Conservation (phyloP, 1,139 yeast species). For the Candida mesenterica region DNA sequence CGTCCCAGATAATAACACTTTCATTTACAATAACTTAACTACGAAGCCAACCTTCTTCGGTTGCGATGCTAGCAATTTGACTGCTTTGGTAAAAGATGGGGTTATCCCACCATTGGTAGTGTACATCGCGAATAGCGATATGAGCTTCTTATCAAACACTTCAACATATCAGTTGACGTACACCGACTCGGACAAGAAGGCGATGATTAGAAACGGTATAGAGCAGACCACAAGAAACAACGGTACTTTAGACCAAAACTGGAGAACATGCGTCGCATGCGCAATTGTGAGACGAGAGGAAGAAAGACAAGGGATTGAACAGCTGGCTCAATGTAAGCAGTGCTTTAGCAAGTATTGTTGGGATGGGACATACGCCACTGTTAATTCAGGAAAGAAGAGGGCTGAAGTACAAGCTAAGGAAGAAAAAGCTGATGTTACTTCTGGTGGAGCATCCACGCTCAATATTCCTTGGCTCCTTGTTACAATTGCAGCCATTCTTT, state of each 20-base stretch:
- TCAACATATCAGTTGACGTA: conserved; percentile 71
- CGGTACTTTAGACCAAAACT: conserved; percentile 67
- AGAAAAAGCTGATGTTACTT: too few species aligned
- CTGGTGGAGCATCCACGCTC: too few species aligned
- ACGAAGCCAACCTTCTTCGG: conserved; percentile 82
- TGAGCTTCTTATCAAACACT: conserved; percentile 63
- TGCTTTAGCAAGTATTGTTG: conserved; percentile 83
- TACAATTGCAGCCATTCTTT: too few species aligned
- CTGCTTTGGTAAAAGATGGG: conserved; percentile 34
- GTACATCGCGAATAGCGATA: conserved; percentile 77
- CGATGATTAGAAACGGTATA: conserved; percentile 75
- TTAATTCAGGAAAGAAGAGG: conserved; percentile 3
- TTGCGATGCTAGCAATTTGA: conserved; percentile 68
- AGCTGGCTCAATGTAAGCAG: conserved; percentile 66
- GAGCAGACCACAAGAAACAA: conserved; percentile 74
- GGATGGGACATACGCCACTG: conserved; percentile 50
- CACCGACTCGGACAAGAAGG: conserved; percentile 52
- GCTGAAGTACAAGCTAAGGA: too few species aligned
- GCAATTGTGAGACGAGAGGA: conserved; percentile 82
- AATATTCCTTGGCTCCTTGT: background rate
- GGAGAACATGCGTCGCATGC: conserved; percentile 83
- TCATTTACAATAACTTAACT: conserved; percentile 51
- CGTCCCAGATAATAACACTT: conserved; percentile 75
- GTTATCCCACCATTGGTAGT: conserved; percentile 68
- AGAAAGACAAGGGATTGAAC: conserved; percentile 63